Evolutionary conservation across 768 basidiomycete species (phyloP), one percentile per base, ranked within the genome.

Genomic region (Suillus paluster): DNA sequence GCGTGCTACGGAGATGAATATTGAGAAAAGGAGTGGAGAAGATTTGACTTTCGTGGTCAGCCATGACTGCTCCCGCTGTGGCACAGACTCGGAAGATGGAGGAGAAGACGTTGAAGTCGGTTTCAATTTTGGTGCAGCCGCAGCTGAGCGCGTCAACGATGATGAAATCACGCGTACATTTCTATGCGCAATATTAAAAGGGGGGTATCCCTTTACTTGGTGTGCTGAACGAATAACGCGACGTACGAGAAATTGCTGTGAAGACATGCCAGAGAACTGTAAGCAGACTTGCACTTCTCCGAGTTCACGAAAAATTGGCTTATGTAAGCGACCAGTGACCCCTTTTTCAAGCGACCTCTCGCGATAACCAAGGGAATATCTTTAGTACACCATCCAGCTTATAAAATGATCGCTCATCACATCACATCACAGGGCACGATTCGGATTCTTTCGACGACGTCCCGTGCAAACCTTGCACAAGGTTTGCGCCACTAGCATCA

Each of bases 21-120:
- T 61, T 33, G 73, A 73, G 66, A 76, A 78, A 1, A 84, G 77
- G 21, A 70, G 62, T 0, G 86, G 85, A 15, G 84, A 86, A 21
- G 78, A 67, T 66, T 83, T 79, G 56, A 89, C 78, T 67, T 78
- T 75, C 27, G 75, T 77, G 15, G 88, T 85, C 49, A 90, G 73
- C 88, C 88, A 89, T 60, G 74, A 81, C 65, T 79, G 79, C 58
- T 71, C 63, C 36, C 66, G 69, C 42, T 46, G 25, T 0, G 67
- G 38, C 5, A 58, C 9, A 27, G 34, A 15, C 36, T 54, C 23
- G 10, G 11, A 38, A 38, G 53, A 38, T 19, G 25, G 17, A n/a
- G 48, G 25, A 19, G 19, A 10, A 27, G 57, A 17, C 19, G 57
- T 3, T n/a, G 49, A 7, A 2, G 33, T 44, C 2, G 45, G 19